These are phyloP conservation scores for Echria macrotheca DNA, from an alignment of 495 filamentous ascomycete species.

Conservation along the genomic window DNA sequence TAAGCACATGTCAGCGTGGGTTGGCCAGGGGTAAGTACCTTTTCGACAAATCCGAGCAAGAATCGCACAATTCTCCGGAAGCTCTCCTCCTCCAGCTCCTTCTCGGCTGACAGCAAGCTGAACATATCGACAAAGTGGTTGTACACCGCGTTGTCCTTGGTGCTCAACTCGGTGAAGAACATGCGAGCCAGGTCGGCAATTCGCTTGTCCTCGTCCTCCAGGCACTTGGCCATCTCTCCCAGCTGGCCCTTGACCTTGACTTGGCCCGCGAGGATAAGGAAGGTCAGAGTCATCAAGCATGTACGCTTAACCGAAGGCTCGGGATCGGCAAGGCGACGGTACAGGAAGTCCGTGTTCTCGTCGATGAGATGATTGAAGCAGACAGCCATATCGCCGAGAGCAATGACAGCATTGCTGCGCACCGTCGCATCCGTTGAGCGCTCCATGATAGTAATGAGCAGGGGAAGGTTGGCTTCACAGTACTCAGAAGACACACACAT, in stretches of 20 bases:
- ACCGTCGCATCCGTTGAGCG: constrained; percentile 83
- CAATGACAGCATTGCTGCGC: constrained; percentile 92
- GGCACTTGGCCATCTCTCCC: constrained; percentile 97
- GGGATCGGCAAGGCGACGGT: constrained; percentile 81
- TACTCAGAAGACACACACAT: constrained; percentile 97
- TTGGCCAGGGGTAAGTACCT: constrained; percentile 51
- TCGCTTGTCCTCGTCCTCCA: constrained; percentile 89
- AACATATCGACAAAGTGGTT: constrained; percentile 99
- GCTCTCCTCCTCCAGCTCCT: constrained; percentile 72
- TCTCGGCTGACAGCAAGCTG: constrained; percentile 77
- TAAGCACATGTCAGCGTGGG: background rate
- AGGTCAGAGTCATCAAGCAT: constrained; percentile 97
- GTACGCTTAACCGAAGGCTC: constrained; percentile 92
- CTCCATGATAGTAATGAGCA: constrained; percentile 97
- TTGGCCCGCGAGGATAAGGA: constrained; percentile 93
- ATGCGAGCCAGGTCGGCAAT: constrained; percentile 91
- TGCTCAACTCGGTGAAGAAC: constrained; percentile 97
- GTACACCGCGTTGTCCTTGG: constrained; percentile 98
- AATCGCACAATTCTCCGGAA: constrained; percentile 86
- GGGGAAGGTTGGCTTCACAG: constrained; percentile 86
- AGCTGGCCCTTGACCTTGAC: constrained; percentile 99
- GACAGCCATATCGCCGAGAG: constrained; percentile 96
- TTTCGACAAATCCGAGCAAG: constrained; percentile 91
- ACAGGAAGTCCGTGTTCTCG: constrained; percentile 97
- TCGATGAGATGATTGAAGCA: constrained; percentile 99